A percentile compares a stretch with the other conserved stretches of the same genome.
Evolutionary conservation across 1,139 yeast genomes (phyloP).

Genomic region (Eremothecium cymbalariae): DNA sequence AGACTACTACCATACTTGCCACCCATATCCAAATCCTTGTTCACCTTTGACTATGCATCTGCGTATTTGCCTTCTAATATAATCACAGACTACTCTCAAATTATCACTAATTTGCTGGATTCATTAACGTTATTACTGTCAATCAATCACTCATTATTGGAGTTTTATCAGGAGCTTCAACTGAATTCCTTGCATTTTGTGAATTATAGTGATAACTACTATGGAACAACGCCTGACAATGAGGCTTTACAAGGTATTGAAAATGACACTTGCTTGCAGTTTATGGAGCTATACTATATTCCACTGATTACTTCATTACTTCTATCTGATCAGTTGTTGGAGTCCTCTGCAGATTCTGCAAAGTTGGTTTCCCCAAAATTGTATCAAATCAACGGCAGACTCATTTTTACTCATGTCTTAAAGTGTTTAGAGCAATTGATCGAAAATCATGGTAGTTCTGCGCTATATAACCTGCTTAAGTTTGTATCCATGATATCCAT

Average conservation of each 20-base stretch:
- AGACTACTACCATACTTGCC: conserved; percentile 28
- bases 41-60: conserved; percentile 27
- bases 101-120: conserved; percentile 14
- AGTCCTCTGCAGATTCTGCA: conserved; percentile 1
- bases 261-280: conserved; percentile 5
- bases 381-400: conserved; percentile 17
- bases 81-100: conserved; percentile 10
- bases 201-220: neutral
- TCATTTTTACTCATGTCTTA: conserved; percentile 18
- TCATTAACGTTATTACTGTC: conserved; percentile 18
- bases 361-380: conserved; percentile 3
- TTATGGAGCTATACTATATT: conserved; percentile 28
- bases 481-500: conserved; percentile 28
- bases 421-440: conserved; percentile 24
- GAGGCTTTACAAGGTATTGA: conserved; percentile 16
- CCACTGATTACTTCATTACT: conserved; percentile 31
- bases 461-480: conserved; percentile 34
- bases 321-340: conserved; percentile 25
- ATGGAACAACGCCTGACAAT: neutral
- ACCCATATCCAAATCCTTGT: conserved; percentile 34
- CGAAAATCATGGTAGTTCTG: conserved; percentile 34
- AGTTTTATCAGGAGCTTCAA: conserved; percentile 14
- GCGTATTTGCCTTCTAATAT: conserved; percentile 18
- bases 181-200: conserved; percentile 15
- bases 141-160: conserved; percentile 16